Base-by-base conservation (phyloP, 257 asterid species). In the Solanum arcanum region DNA sequence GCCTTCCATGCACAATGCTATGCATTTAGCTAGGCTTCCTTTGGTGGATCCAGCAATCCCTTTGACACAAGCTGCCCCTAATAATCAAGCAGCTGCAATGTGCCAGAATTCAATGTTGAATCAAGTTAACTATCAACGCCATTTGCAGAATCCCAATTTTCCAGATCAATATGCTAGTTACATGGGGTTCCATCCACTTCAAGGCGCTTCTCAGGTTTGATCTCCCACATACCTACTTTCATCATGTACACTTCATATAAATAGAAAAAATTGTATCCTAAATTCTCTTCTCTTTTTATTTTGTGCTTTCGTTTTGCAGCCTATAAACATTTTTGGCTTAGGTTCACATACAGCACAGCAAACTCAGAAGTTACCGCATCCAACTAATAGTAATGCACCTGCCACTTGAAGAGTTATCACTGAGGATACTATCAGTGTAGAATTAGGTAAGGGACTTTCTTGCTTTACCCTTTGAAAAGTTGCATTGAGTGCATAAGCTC, bases 141-240 rank as follows among this genome's bases (percentile, higher is more conserved):
- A 90, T 73, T 81, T 94, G 92, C 94, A 90, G 64, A 92, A 88
- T 86, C 74, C 94, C 8, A 88, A 88, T 77, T 91, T 94, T 12
- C 86, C 89, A 0, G 96, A 93, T 80, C 97, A 94, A 56, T 95
- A 91, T 87, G 98, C 95, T 31, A 91, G 91, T 73, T 92, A 88
- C 90, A 90, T 92, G 94, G 94, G 91, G 35, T 92, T 95, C 88
- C 91, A 90, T 44, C 90, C 93, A 12, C 84, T 90, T 85, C 96
- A 93, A 49, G 91, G 89, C 85, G 74, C 93, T 86, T 87, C 93
- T 62, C 96, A 95, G 97, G 98, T 94, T 75, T 49, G 85, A 81
- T 80, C 84, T 29, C 27, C 64, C 39, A 46, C 64, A 6, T 44
- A 42, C 83, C 37, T 42, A 39, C 60, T 23, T 84, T 78, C 29